Conservation (phyloP, 225 moss, liverwort and hornwort genomes). For the Marchantia polymorpha region DNA sequence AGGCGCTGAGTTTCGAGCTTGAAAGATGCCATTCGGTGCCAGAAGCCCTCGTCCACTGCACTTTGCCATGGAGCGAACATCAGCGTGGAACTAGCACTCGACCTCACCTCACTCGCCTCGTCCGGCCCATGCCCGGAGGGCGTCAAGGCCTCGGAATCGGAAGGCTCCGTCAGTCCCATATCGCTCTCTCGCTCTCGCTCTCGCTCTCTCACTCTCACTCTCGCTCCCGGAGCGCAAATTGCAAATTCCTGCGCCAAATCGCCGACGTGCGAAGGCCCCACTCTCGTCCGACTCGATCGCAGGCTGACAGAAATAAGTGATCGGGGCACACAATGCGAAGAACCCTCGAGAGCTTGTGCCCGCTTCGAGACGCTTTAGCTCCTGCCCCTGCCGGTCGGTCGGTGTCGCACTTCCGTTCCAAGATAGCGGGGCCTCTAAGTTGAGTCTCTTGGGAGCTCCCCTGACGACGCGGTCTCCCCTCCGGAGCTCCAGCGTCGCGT, state of each 20-base stretch:
- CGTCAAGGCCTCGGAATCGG: slow-evolving; percentile 1
- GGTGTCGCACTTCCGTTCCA: not conserved
- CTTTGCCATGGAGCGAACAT: slow-evolving; percentile 89
- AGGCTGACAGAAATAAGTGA: not conserved
- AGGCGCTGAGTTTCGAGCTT: slow-evolving; percentile 96
- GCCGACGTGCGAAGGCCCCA: not conserved
- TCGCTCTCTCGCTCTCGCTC: not conserved
- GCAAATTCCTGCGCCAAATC: not conserved
- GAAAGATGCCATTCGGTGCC: slow-evolving; percentile 90
- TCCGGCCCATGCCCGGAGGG: not conserved
- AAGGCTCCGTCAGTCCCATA: slow-evolving; percentile 24
- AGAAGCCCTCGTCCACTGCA: slow-evolving; percentile 88
- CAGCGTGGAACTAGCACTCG: slow-evolving; percentile 38
- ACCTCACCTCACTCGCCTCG: slow-evolving; percentile 15
- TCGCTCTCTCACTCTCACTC: not conserved
- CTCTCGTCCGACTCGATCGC: not conserved
- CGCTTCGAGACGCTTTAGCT: not conserved
- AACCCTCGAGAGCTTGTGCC: not conserved
- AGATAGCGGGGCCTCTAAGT: not conserved
- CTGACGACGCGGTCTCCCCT: too few species aligned
- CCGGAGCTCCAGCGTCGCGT: not conserved
- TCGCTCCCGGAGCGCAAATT: not conserved
- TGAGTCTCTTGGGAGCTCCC: slow-evolving; percentile 8
- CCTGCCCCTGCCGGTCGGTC: not conserved
- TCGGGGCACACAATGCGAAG: not conserved